Conservation (phyloP, 345 rosid species). For the Gossypioides kirkii region DNA sequence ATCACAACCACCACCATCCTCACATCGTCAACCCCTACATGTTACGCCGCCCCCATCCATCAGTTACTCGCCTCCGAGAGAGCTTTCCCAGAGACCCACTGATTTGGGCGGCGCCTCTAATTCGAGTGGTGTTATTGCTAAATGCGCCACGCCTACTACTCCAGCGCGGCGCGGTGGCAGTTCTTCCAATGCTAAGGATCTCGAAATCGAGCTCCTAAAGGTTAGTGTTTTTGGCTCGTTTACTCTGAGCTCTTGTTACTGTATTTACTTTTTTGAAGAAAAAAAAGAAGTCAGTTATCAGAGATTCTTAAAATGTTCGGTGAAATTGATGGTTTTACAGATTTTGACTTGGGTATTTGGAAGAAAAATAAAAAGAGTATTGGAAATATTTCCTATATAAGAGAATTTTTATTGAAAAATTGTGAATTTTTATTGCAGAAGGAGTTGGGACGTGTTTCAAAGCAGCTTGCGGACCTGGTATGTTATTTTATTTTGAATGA, state of each 20-base stretch:
- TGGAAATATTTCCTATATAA: background rate
- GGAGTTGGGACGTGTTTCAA: conserved; percentile 53
- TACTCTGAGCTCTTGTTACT: background rate
- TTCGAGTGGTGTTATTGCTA: background rate
- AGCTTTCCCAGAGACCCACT: conserved; percentile 52
- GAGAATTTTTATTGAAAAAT: background rate
- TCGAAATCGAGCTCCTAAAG: conserved; percentile 63
- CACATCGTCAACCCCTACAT: conserved; percentile 10
- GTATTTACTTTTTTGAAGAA: background rate
- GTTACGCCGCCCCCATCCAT: conserved; percentile 14
- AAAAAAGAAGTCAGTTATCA: background rate
- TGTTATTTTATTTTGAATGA: conserved; percentile 4
- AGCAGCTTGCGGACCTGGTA: conserved; percentile 40
- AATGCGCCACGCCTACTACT: conserved; percentile 23
- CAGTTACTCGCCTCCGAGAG: conserved; percentile 75
- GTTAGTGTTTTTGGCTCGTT: conserved; percentile 29
- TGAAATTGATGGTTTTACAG: background rate
- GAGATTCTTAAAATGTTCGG: background rate
- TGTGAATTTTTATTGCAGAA: conserved; percentile 37
- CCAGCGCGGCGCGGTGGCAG: conserved; percentile 17
- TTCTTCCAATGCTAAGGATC: conserved; percentile 33
- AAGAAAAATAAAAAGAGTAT: background rate
- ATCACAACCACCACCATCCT: conserved; percentile 2
- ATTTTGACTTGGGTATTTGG: background rate
- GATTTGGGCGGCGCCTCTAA: conserved; percentile 3